Evolutionary conservation across 2,329 filamentous ascomycete genomes (phyloP), one percentile per base, ranked within the genome.

Genomic region (Exophiala aquamarina): DNA sequence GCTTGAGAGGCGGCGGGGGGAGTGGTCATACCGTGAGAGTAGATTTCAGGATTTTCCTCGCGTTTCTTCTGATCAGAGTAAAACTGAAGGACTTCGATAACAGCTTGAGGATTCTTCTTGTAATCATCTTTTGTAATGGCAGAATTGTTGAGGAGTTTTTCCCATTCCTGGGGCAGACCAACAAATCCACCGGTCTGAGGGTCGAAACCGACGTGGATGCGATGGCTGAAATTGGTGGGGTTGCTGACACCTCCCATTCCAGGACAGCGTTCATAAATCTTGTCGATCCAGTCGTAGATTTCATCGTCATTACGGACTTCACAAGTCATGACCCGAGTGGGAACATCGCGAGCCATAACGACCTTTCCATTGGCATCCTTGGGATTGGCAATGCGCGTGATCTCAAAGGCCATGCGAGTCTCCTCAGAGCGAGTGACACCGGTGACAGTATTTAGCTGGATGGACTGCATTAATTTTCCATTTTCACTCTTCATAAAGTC

Each of bases 41-140:
- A 85, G 55, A 75, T 74, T 57, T 80, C 75, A 4, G 81, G 79
- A 51, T 84, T 77, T 44, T 84, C 78, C 45, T 81, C 75, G 42
- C 81, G 77, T 67, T 82, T 83, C 56, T 81, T 80, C 38, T 84
- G 83, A 64, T 85, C 82, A 3, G 80, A 83, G 65, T 86, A 86
- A 62, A 86, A 86, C 55, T 84, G 80, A 18, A 86, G 69, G 10
- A 84, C 83, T 64, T 86, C 83, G 41, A 83, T 76, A 19, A 74
- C 81, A 49, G 83, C 89, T 72, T 92, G 86, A 4, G 93, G 93
- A 63, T 98, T 96, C 64, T 93, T 91, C 70, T 95, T 89, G 70
- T 97, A 97, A 66, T 98, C 93, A 63, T 98, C 93, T 70, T 96
- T 95, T 50, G 93, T 97, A 63, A 98, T 93, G 49, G 93, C 93